Evolutionary conservation across 352 stramenopile species (phyloP), one percentile per base, ranked within the genome.

Genomic region (Thraustotheca clavata): DNA sequence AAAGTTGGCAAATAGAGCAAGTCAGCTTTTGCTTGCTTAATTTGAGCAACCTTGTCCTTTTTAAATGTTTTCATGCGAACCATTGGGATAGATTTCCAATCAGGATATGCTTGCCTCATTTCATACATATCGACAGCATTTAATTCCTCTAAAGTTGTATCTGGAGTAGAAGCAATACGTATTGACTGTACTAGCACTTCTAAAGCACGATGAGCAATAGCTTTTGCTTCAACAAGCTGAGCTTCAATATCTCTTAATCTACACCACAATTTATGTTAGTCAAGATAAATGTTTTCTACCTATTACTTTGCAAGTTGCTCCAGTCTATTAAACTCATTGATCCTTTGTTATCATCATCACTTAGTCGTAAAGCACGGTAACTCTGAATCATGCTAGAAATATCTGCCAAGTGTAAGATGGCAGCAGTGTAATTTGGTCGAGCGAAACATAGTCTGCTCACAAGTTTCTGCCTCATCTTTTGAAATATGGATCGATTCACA

Each of bases 71-170:
- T 71, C 2, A 90, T 65, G 6, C 74, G 68, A 41, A 68, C 52
- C 27, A 88, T 86, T 16, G 81, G 81, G 31, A 71, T 71, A 2
- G 79, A 88, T 47, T 84, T 83, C 79, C 81, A 88, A 34, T 80
- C 77, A 4, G 74, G 57, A 52, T 88, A 83, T 16, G 76, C 61
- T 12, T 61, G 62, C 24, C 80, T 77, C 20, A 90, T 76, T 7
- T 70, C 67, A 1, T 63, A 54, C 9, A 72, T 69, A 48, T 86
- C 79, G 6, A 68, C 48, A 18, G 40, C 62, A 54, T 88, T 87
- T 3, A 90, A 43, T 32, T 76, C 70, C 22, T 88, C 77, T 16
- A 86, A 34, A 52, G 71, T 68, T 0, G 76, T 80, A 1, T 71
- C 67, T n/a, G 77, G 76, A 3, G 80, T 49, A 11, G 76, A 63